Evolutionary conservation across 129 eudicot genomes (phyloP).

Genomic region (Pseudognaphalium luteoalbum): DNA sequence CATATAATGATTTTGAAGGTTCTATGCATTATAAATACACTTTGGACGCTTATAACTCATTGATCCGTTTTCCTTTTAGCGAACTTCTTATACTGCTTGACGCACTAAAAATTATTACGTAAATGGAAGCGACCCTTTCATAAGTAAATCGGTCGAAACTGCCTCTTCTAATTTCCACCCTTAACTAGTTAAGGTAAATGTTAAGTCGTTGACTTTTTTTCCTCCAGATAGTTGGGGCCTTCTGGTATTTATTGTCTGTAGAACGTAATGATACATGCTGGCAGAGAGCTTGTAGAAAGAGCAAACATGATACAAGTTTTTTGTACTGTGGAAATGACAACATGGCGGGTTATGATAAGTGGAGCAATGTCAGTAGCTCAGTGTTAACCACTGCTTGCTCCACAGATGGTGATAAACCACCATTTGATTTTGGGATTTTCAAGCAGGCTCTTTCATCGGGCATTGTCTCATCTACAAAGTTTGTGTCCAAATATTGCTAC

Average conservation of each 20-base stretch:
- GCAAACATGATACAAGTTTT: conserved; percentile 39
- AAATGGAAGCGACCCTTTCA: not conserved
- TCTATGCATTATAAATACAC: conserved; percentile 5
- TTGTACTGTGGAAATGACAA: conserved; percentile 82
- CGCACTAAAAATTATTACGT: not conserved
- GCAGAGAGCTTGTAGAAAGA: conserved; percentile 69
- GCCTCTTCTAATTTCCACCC: not conserved
- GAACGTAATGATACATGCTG: conserved; percentile 91
- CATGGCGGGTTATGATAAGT: conserved; percentile 45
- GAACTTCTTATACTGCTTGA: not conserved
- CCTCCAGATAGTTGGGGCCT: conserved; percentile 94
- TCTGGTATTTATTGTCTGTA: conserved; percentile 86
- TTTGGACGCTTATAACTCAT: not conserved
- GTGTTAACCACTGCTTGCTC: conserved; percentile 54
- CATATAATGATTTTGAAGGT: not conserved
- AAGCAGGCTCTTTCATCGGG: conserved; percentile 76
- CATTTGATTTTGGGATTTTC: conserved; percentile 93
- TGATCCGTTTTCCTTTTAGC: not conserved
- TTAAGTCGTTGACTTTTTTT: not conserved
- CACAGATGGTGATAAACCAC: conserved; percentile 54
- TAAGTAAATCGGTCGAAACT: not conserved
- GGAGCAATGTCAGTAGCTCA: conserved; percentile 57
- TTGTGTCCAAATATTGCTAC: conserved; percentile 81
- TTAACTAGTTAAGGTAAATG: not conserved
- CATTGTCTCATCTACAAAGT: conserved; percentile 63